Evolutionary conservation across 176 grass and related monocot genomes (phyloP).

Genomic region (Bothriochloa decipiens): DNA sequence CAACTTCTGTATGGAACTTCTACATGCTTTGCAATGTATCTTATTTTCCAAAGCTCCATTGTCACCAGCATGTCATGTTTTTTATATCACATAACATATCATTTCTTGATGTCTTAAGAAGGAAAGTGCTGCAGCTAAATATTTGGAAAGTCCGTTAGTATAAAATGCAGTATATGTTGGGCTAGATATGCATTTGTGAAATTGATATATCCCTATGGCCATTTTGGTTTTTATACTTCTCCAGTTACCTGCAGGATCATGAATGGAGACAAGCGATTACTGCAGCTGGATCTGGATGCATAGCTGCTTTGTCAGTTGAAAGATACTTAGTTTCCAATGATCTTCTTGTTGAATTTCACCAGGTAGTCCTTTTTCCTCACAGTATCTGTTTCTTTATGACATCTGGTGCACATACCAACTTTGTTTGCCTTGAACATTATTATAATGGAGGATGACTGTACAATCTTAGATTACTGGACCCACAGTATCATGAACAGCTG

Average conservation of each 20-base stretch:
- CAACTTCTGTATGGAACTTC: constrained; percentile 1
- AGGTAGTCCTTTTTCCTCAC: constrained; percentile 47
- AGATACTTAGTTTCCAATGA: constrained; percentile 88
- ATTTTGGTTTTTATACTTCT: constrained; percentile 33
- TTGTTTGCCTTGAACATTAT: constrained; percentile 1
- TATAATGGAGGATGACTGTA: constrained; percentile 11
- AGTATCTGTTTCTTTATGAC: not conserved
- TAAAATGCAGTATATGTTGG: constrained; percentile 17
- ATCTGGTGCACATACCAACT: not conserved
- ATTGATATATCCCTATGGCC: constrained; percentile 12
- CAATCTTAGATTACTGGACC: constrained; percentile 18
- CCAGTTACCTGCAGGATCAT: constrained; percentile 66
- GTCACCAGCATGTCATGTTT: constrained; percentile 1
- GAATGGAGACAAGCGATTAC: constrained; percentile 98
- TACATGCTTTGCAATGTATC: constrained; percentile 19
- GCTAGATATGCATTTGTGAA: constrained; percentile 12
- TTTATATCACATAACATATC: no score
- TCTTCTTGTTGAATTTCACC: constrained; percentile 99
- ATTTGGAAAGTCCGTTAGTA: not conserved
- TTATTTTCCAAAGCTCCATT: not conserved
- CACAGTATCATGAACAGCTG: not conserved
- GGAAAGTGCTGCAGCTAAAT: constrained; percentile 10
- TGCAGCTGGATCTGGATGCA: constrained; percentile 96
- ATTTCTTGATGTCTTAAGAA: no score
- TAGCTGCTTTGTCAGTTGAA: constrained; percentile 97